Evolutionary conservation across 257 asterid species (phyloP), one percentile per base, ranked within the genome.

Genomic region (Salvia hispanica): DNA sequence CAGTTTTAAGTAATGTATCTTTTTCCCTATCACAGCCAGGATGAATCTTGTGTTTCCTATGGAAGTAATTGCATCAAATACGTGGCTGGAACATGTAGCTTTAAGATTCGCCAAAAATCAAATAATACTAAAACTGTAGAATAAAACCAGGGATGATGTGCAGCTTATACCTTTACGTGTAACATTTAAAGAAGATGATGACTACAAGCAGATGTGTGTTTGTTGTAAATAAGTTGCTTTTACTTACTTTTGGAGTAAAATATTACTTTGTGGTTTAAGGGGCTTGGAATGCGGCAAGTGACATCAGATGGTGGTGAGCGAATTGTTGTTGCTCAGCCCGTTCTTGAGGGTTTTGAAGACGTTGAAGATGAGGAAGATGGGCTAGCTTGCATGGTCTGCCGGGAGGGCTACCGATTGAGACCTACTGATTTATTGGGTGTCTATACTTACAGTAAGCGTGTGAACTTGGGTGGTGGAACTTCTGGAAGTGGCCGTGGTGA

Each of bases 331-430:
- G 52, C 96, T 57, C 95, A 75, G 74, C 99, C 98, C 39, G 53
- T 85, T 61, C 85, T 94, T 11, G 96, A 94, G 76, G 98, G 99
- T 65, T 78, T 85, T 42, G 99, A 94, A 57, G 98, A 94, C 71
- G 85, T 94, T 58, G 97, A 94, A 77, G 97, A 94, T 37, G 99
- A 93, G 79, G 96, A 90, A 81, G 96, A 87, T 48, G 97, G 96
- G 42, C 69, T 91, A 68, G 96, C 99, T 72, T 94, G 99, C 91
- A 91, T 94, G 96, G 99, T 94, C 61, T 94, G 99, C 71, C 85
- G 99, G 42, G 99, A 94, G 77, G 99, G 99, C 55, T 94, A 91
- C 84, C 79, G 74, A 48, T 74, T 94, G 79, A 85, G 98, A 75
- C 95, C 99, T 65, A 83, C 86, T 54, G 99, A 94, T 75, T 66